Evolutionary conservation across 371 early-diverging fungal species (phyloP).

Genomic region (Smittium culicis): DNA sequence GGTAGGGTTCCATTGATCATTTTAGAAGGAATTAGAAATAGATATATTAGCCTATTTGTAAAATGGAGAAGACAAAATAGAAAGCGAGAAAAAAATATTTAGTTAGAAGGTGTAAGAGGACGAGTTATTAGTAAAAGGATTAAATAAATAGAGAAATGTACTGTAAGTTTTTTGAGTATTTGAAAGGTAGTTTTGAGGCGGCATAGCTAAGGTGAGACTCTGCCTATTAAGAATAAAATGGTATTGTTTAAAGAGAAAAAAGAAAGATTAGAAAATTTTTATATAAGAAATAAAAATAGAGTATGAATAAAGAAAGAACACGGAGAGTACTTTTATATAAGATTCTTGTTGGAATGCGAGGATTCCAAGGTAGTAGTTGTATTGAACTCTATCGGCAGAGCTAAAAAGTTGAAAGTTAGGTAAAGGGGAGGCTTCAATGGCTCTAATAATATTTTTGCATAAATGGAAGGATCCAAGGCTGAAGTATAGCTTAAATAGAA

Average conservation of each 20-base stretch:
- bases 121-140: neutral
- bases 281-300: too few species aligned
- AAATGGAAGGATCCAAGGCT: neutral
- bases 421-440: neutral
- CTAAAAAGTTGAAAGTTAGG: neutral
- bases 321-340: neutral
- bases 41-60: neutral
- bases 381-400: neutral
- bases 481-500: neutral
- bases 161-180: neutral
- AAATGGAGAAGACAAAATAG: neutral
- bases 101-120: neutral
- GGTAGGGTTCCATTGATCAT: neutral
- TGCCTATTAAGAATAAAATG: neutral
- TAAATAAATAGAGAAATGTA: neutral
- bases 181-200: neutral
- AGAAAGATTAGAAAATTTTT: neutral
- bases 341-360: neutral
- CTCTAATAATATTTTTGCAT: neutral
- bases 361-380: neutral
- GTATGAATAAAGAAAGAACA: too few species aligned
- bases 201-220: neutral
- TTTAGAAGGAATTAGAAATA: neutral
- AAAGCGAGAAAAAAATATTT: neutral
- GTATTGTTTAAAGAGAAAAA: neutral